Evolutionary conservation across 2,329 filamentous ascomycete species (phyloP).

Genomic region (Drechmeria coniospora): DNA sequence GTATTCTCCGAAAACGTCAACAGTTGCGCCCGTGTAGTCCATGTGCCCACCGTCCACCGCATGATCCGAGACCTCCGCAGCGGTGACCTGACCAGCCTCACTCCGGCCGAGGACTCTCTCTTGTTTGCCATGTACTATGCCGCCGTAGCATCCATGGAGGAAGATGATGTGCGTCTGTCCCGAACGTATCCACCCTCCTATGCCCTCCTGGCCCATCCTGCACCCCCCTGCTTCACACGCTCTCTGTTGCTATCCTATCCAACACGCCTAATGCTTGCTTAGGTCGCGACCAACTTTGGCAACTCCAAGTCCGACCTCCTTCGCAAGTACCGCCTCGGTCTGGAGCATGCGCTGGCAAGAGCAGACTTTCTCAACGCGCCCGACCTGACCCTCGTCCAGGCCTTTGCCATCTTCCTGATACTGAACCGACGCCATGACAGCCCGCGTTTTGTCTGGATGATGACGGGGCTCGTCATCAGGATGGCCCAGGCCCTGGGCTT

Average conservation of each 20-base stretch:
- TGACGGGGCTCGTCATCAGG: constrained; percentile 45
- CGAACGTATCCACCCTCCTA: background rate
- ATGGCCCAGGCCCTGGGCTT: constrained; percentile 39
- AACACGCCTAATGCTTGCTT: too few species aligned
- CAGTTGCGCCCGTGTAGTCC: constrained; percentile 23
- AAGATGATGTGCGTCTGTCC: constrained; percentile 30
- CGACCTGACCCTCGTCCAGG: constrained; percentile 44
- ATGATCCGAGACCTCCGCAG: too few species aligned
- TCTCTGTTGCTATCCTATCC: too few species aligned
- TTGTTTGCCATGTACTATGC: constrained; percentile 43
- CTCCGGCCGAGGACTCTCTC: constrained; percentile 32
- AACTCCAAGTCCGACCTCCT: constrained; percentile 27
- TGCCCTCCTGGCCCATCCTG: background rate
- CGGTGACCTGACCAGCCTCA: constrained; percentile 13
- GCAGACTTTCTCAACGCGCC: constrained; percentile 45
- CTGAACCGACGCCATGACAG: constrained; percentile 35
- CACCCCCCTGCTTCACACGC: too few species aligned
- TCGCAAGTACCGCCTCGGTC: constrained; percentile 34
- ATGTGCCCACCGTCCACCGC: constrained; percentile 28
- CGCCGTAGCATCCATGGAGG: constrained; percentile 38
- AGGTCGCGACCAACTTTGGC: constrained; percentile 35
- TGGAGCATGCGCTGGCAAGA: constrained; percentile 45
- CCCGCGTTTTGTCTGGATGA: constrained; percentile 42
- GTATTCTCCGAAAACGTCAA: constrained; percentile 38
- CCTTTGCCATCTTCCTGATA: constrained; percentile 42